These are phyloP conservation scores for Acanthochlamys bracteata DNA, from an alignment of 106 monocot species.

Conservation along the genomic window DNA sequence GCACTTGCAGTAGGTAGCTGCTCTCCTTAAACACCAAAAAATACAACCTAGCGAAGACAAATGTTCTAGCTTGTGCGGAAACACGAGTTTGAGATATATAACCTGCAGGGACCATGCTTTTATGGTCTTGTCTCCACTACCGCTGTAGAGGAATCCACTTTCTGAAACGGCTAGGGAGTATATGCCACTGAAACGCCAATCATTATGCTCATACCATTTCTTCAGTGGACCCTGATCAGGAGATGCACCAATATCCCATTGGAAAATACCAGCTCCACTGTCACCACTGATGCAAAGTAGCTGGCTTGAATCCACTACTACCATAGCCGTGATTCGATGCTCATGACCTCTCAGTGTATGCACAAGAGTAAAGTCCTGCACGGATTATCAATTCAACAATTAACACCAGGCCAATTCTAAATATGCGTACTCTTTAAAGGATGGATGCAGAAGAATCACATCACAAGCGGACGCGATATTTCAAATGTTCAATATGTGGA, in stretches of 20 bases:
- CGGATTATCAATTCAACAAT: not conserved
- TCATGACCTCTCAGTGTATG: constrained; percentile 69
- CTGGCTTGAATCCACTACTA: constrained; percentile 27
- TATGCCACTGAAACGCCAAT: constrained; percentile 87
- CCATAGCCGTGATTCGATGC: constrained; percentile 64
- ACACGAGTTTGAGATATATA: not conserved
- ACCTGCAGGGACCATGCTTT: constrained; percentile 98
- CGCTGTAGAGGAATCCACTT: constrained; percentile 66
- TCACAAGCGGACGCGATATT: too few species aligned
- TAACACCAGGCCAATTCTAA: too few species aligned
- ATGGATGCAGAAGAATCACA: too few species aligned
- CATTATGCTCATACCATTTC: constrained; percentile 84
- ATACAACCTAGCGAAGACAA: not conserved
- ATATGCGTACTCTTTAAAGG: too few species aligned
- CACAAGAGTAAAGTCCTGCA: constrained; percentile 77
- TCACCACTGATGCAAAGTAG: constrained; percentile 77
- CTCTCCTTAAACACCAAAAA: too few species aligned
- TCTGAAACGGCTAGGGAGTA: constrained; percentile 65
- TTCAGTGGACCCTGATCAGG: constrained; percentile 31
- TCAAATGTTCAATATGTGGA: not conserved
- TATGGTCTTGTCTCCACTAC: constrained; percentile 87
- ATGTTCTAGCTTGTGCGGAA: not conserved
- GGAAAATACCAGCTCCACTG: constrained; percentile 64
- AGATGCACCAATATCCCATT: constrained; percentile 51
- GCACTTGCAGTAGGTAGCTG: too few species aligned